A percentile compares a stretch with the other conserved stretches of the same genome.
Evolutionary conservation across 176 grass and related monocot species (phyloP).

Genomic region (Puya raimondii): DNA sequence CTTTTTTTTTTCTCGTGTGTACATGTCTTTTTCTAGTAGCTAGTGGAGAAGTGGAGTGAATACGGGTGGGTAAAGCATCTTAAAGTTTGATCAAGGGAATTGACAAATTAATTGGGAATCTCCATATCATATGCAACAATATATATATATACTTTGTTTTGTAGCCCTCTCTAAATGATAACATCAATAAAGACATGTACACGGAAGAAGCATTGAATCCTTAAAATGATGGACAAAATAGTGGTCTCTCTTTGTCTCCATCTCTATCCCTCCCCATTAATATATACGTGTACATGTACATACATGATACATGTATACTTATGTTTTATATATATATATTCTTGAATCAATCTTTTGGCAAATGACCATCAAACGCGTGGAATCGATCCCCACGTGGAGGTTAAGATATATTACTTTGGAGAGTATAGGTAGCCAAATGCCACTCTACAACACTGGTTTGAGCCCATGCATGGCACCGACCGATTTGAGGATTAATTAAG

Average conservation of each 20-base stretch:
- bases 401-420: not conserved
- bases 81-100: constrained; percentile 14
- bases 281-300: too few relatives aligned
- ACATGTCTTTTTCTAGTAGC: too few relatives aligned
- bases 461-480: constrained; percentile 10
- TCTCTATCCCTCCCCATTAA: constrained; percentile 4
- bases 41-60: too few relatives aligned
- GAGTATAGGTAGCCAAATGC: too few relatives aligned
- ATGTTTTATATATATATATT: too few relatives aligned
- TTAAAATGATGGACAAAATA: not conserved
- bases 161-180: not conserved
- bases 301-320: too few relatives aligned
- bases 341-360: too few relatives aligned
- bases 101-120: constrained; percentile 18
- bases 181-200: constrained; percentile 22
- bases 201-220: constrained; percentile 6
- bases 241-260: constrained; percentile 19
- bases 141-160: constrained; percentile 8
- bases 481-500: constrained; percentile 26
- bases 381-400: not conserved
- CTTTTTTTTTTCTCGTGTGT: too few relatives aligned
- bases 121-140: constrained; percentile 21
- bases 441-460: too few relatives aligned
- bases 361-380: too few relatives aligned
- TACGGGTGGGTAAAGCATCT: not conserved